Evolutionary conservation across 352 stramenopile species (phyloP).

Genomic region (Globisporangium nodosum): DNA sequence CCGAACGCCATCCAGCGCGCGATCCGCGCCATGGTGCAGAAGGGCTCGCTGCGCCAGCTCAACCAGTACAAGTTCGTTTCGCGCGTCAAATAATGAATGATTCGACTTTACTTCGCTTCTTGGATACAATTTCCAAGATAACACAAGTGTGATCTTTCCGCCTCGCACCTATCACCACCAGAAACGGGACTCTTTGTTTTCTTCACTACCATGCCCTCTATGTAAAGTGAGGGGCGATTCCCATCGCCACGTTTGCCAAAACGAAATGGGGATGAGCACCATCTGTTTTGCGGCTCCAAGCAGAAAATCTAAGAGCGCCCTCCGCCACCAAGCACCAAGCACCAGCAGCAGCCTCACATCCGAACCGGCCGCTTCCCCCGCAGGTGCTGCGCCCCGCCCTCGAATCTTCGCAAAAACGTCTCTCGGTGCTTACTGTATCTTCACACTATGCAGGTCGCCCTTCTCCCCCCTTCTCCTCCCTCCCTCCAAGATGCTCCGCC

Average conservation of each 20-base stretch:
- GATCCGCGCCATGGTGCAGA: constrained; percentile 85
- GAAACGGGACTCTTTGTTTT: background rate
- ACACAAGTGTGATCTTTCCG: no score
- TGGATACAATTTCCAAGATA: background rate
- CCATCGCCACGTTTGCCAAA: background rate
- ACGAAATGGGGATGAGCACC: background rate
- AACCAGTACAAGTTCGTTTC: constrained; percentile 87
- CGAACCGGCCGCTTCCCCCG: constrained; percentile 1
- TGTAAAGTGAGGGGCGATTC: background rate
- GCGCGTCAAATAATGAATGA: constrained; percentile 47
- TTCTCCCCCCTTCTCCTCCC: background rate
- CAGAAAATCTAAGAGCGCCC: background rate
- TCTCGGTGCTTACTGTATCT: no score
- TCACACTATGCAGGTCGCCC: no score
- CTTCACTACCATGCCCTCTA: background rate
- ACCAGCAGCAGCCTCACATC: constrained; percentile 6
- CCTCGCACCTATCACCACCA: no score
- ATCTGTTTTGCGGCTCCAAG: background rate
- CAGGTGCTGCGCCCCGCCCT: background rate
- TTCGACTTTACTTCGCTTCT: background rate
- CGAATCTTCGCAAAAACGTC: no score
- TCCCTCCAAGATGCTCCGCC: constrained; percentile 13
- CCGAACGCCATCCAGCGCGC: constrained; percentile 83
- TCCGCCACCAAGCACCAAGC: background rate
- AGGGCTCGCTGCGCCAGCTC: constrained; percentile 67